Evolutionary conservation across 176 grass and related monocot genomes (phyloP).

Genomic region (Lolium multiflorum): DNA sequence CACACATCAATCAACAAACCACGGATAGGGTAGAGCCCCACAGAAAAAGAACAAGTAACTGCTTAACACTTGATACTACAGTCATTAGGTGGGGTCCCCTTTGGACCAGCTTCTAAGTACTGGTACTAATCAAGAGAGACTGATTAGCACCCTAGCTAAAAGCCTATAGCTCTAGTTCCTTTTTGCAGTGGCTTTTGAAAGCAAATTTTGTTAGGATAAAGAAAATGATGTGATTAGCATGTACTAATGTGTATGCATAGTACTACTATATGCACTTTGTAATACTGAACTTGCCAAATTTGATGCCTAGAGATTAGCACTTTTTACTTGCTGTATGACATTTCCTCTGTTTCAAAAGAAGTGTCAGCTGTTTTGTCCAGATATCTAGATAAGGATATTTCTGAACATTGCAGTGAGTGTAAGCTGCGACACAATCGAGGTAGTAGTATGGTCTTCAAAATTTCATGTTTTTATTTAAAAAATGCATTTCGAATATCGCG

Average conservation of each 20-base stretch:
- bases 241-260: too few species aligned
- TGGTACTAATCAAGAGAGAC: conserved; percentile 23
- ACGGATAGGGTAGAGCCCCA: conserved; percentile 25
- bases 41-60: conserved; percentile 23
- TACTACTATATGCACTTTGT: background rate
- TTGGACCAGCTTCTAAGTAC: background rate
- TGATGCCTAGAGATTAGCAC: background rate
- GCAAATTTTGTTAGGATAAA: conserved; percentile 20
- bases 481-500: conserved; percentile 8
- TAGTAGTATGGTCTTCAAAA: background rate
- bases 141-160: conserved; percentile 28
- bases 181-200: conserved; percentile 41
- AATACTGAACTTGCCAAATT: background rate
- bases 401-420: too few species aligned
- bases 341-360: too few species aligned
- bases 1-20: conserved; percentile 38
- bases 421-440: too few species aligned
- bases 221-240: conserved; percentile 28
- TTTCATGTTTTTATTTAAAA: background rate
- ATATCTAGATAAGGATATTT: too few species aligned
- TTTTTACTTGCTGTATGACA: background rate
- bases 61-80: conserved; percentile 23
- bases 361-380: too few species aligned
- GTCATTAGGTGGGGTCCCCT: conserved; percentile 29
- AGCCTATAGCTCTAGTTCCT: background rate